A percentile compares a stretch with the other conserved stretches of the same genome.
phyloP scores from a whole-genome alignment of 371 early-diverging fungal species.

The Mortierella polycephala region DNA sequence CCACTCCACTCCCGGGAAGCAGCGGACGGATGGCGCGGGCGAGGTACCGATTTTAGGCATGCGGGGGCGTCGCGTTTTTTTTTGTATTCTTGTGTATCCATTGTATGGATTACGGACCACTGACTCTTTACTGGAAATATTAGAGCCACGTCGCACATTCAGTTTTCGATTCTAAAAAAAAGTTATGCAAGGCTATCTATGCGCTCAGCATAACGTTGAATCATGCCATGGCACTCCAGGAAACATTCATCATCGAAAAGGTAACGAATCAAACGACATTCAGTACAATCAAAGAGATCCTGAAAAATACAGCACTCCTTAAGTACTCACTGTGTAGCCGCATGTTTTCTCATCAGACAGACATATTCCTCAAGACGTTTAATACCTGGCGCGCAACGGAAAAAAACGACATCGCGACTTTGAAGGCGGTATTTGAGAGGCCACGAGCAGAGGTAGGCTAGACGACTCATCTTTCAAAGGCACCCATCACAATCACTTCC shows the following conservation, averaged over 20 bases:
- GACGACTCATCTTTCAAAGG: no score
- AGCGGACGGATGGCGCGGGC: slow-evolving; percentile 24
- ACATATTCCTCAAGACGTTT: slow-evolving; percentile 30
- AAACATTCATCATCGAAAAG: slow-evolving; percentile 40
- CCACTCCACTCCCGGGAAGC: slow-evolving; percentile 42
- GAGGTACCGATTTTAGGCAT: slow-evolving; percentile 19
- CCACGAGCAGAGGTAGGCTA: slow-evolving; percentile 19
- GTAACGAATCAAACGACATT: slow-evolving; percentile 8
- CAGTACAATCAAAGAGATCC: neutral
- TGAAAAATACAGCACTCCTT: neutral
- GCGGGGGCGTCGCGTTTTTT: neutral
- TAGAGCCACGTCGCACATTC: slow-evolving; percentile 28
- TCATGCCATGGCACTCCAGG: slow-evolving; percentile 40
- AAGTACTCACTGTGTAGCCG: neutral
- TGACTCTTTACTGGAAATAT: neutral
- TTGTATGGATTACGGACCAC: neutral
- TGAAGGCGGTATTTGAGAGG: slow-evolving; percentile 15
- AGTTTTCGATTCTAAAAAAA: slow-evolving; percentile 41
- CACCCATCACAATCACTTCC: neutral
- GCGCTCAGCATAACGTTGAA: slow-evolving; percentile 44
- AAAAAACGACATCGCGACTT: slow-evolving; percentile 1
- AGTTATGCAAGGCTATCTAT: slow-evolving; percentile 48
- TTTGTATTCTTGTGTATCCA: neutral
- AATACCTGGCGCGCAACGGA: slow-evolving; percentile 28
- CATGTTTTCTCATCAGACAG: slow-evolving; percentile 21